phyloP scores from a whole-genome alignment of 495 filamentous ascomycete genomes.

The Tuber magnatum region DNA sequence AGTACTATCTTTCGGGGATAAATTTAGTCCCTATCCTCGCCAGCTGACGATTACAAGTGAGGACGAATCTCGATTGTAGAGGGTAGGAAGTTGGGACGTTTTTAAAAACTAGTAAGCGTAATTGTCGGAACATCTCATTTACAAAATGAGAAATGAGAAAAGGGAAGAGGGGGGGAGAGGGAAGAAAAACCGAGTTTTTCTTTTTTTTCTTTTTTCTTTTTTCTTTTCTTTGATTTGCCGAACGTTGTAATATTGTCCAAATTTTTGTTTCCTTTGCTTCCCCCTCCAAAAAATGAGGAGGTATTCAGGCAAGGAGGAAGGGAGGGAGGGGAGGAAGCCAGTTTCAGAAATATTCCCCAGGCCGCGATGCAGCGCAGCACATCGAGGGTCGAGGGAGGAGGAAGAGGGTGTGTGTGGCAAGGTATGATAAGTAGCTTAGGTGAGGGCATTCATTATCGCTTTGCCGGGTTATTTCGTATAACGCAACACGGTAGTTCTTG shows the following conservation, averaged over 20 bases:
- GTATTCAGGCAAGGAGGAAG: neutral
- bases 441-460: neutral
- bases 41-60: neutral
- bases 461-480: neutral
- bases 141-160: no score
- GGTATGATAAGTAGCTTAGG: neutral
- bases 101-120: neutral
- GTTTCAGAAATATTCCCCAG: neutral
- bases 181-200: neutral
- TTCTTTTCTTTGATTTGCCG: no score
- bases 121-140: neutral
- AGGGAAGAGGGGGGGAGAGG: neutral
- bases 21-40: neutral
- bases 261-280: neutral
- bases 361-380: neutral
- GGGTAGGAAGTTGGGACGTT: neutral
- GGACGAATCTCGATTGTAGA: neutral
- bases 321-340: neutral
- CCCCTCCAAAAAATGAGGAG: neutral
- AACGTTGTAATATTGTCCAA: no score
- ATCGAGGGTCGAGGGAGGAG: neutral
- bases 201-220: neutral
- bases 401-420: neutral
- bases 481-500: neutral
- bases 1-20: neutral